These are phyloP conservation scores for Salvia splendens DNA, from an alignment of 257 asterid species.

Conservation along the genomic window DNA sequence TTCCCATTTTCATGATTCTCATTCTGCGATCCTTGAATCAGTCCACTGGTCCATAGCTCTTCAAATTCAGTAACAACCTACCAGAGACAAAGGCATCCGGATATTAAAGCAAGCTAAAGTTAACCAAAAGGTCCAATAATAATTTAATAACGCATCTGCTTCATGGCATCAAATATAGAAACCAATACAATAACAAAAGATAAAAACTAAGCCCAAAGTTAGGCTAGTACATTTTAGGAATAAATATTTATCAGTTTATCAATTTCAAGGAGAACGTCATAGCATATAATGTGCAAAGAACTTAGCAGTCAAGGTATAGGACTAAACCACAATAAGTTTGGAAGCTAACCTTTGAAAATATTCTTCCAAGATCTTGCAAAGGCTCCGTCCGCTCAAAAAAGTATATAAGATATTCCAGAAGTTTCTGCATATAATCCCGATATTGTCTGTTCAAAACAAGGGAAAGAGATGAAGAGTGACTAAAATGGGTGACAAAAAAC, in stretches of 20 bases:
- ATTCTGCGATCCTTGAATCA: conserved; percentile 75
- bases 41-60: conserved; percentile 77
- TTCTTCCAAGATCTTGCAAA: conserved; percentile 84
- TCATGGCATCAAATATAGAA: conserved; percentile 14
- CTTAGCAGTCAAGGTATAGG: conserved; percentile 19
- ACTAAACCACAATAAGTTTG: conserved; percentile 5
- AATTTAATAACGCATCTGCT: conserved; percentile 6
- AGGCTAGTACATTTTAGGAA: conserved; percentile 10
- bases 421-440: conserved; percentile 73
- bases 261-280: conserved; percentile 20
- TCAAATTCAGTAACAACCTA: conserved; percentile 79
- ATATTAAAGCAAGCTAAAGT: conserved; percentile 13
- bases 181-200: conserved; percentile 11
- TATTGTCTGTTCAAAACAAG: conserved; percentile 64
- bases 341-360: conserved; percentile 70
- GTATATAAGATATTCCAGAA: conserved; percentile 73
- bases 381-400: conserved; percentile 86
- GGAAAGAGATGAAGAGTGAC: conserved; percentile 7
- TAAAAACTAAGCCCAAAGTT: not conserved
- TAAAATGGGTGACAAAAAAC: not conserved
- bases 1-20: conserved; percentile 65
- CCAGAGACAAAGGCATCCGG: conserved; percentile 30
- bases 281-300: conserved; percentile 7
- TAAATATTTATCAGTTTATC: not conserved
- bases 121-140: conserved; percentile 14